phyloP scores from a whole-genome alignment of 169 alveolate genomes.

The Plasmodium inui region DNA sequence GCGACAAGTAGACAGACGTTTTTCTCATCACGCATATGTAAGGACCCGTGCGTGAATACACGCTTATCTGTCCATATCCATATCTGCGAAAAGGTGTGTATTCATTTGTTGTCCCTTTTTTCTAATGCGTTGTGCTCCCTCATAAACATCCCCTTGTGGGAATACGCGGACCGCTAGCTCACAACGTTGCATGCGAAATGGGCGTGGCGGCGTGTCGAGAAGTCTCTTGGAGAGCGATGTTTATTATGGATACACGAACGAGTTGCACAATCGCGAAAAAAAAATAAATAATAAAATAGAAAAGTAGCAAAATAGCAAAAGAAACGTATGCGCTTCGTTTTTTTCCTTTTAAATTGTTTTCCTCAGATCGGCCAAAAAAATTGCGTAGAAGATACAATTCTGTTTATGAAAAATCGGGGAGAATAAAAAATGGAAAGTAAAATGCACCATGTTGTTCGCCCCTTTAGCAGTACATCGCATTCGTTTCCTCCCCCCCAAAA shows the following conservation, averaged over 20 bases:
- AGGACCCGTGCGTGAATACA: not conserved
- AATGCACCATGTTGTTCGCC: not conserved
- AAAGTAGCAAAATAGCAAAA: not conserved
- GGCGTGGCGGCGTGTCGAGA: not conserved
- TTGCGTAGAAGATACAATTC: not conserved
- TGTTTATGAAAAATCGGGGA: not conserved
- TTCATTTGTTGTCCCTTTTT: not conserved
- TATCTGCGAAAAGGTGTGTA: not conserved
- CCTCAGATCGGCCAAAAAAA: not conserved
- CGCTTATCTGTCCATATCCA: not conserved
- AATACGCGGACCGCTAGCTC: not conserved
- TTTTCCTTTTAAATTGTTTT: constrained; percentile 2
- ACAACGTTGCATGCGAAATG: not conserved
- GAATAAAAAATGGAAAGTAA: constrained; percentile 19
- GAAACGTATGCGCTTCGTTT: not conserved
- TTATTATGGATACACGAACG: not conserved
- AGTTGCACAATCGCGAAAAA: not conserved
- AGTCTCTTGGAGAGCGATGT: not conserved
- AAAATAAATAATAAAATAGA: not conserved
- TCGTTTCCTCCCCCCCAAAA: not conserved
- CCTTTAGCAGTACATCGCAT: not conserved
- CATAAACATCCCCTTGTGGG: not conserved
- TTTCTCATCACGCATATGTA: not conserved
- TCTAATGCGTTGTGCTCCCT: not conserved
- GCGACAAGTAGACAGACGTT: constrained; percentile 2